Conservation (phyloP, 371 early-diverging fungal species). For the Apophysomyces trapeziformis region DNA sequence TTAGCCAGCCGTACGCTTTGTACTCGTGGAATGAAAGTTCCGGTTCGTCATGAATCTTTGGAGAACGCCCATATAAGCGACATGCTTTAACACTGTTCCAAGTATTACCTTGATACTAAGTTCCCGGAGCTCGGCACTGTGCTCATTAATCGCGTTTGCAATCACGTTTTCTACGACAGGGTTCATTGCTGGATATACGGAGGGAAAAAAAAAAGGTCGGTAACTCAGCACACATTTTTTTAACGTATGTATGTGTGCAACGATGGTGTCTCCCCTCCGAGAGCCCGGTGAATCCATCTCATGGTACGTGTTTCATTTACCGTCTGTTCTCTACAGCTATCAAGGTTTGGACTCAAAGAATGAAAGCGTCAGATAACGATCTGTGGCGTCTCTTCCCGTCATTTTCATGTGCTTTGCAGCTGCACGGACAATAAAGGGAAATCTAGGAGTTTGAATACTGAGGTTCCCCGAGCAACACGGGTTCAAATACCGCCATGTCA, state of each 20-base stretch:
- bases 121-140: slow-evolving; percentile 45
- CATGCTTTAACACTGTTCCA: not conserved
- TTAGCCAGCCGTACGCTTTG: slow-evolving; percentile 53
- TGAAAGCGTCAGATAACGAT: not conserved
- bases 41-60: slow-evolving; percentile 66
- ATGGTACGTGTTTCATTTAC: not conserved
- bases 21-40: slow-evolving; percentile 65
- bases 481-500: too few relatives aligned
- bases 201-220: not conserved
- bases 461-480: too few relatives aligned
- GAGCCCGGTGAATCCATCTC: slow-evolving; percentile 3
- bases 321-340: not conserved
- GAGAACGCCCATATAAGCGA: not conserved
- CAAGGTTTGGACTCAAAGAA: not conserved
- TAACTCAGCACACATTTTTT: slow-evolving; percentile 8
- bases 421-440: too few relatives aligned
- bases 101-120: slow-evolving; percentile 51
- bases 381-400: too few relatives aligned
- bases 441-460: too few relatives aligned
- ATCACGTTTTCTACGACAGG: slow-evolving; percentile 30
- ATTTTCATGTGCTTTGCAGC: too few relatives aligned
- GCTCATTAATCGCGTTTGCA: slow-evolving; percentile 45
- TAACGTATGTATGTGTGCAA: slow-evolving; percentile 7
- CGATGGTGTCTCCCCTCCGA: not conserved
- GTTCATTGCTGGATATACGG: slow-evolving; percentile 13